Base-by-base conservation (phyloP, 345 rosid species). In the Arabis alpina region DNA sequence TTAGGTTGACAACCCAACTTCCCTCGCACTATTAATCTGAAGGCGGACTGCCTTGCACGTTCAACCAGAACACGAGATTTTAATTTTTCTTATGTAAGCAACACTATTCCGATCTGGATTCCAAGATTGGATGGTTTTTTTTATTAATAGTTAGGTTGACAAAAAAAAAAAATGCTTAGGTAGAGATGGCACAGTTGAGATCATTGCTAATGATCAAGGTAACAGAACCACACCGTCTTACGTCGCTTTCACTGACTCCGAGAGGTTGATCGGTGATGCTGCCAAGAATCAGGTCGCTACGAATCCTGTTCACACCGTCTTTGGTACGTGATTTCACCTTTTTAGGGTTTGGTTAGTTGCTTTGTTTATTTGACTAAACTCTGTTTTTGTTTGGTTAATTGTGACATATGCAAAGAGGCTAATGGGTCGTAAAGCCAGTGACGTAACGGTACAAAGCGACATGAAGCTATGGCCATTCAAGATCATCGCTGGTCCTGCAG, bases 271-370 rank as follows among this genome's bases (percentile, higher is more conserved):
- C 14, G 83, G 83, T 12, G 83, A 80, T 10, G 81, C 83, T 0
- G 81, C 83, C 6, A 82, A 80, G 78, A 82, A 80, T 58, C 83
- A 81, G 8, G 84, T 79, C 8, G 83, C 85, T 12, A 76, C 77
- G 80, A 79, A 81, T 66, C 87, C 85, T 0, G 25, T 73, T 3
- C 78, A 80, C 80, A 80, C 86, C 1, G 81, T 82, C 4, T 79
- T 79, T 37, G 85, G 85, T 85, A 72, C 53, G 86, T 49, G 16
- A 4, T 23, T 54, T 3, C 40, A 25, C 23, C 15, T 27, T 8
- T 12, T 44, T 44, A 44, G 49, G 49, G 49, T 8, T 15, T 14
- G 8, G 16, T 2, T n/a, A 3, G 30, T 32, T 6, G 10, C 1
- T n/a, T 13, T 30, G 12, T 24, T 4, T 56, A 19, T 1, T 27